Evolutionary conservation across 2,329 filamentous ascomycete species (phyloP), one percentile per base, ranked within the genome.

Genomic region (Dothiorella sarmentorum): DNA sequence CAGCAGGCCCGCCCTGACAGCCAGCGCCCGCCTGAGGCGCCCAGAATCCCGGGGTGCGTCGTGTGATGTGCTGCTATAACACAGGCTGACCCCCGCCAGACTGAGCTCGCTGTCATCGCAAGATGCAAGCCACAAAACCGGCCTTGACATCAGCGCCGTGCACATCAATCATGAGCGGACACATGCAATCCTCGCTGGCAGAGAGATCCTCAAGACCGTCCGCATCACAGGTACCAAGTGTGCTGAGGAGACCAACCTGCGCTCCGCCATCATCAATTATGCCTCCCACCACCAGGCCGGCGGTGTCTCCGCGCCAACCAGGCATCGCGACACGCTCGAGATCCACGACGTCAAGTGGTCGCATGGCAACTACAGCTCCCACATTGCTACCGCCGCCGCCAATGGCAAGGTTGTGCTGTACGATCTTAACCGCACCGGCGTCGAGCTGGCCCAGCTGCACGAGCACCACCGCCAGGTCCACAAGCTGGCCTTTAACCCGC

Each of bases 281-380:
- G 78, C 82, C 33, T 79, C 80, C 59, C 78, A 81, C 61, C 45
- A 58, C 49, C 75, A 78, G 60, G 73, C 75, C 7, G 67, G 73
- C 35, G 73, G 74, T 20, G 72, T 73, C 45, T 70, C 63, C 20
- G 70, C 76, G 55, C 75, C 77, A 40, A 74, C 78, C 51, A 77
- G 80, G 40, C 76, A 83, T 67, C 80, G 82, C 62, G 81, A 85
- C 61, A 82, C 82, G 61, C 76, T 86, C 62, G 82, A 83, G 56
- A 83, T 85, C 63, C 83, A 82, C 61, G 85, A 87, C 70, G 85
- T 87, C 27, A 85, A 85, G 63, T 87, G 85, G 85, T 86, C 85
- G 53, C 84, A 85, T 72, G 81, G 82, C 60, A 77, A 78, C 56
- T 85, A 80, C 68, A 80, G 79, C 64, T 79, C 81, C 61, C 80